Percentiles rank a stretch among this genome's conserved stretches.
Evolutionary conservation across 257 asterid genomes (phyloP).

Genomic region (Solanum habrochaites): DNA sequence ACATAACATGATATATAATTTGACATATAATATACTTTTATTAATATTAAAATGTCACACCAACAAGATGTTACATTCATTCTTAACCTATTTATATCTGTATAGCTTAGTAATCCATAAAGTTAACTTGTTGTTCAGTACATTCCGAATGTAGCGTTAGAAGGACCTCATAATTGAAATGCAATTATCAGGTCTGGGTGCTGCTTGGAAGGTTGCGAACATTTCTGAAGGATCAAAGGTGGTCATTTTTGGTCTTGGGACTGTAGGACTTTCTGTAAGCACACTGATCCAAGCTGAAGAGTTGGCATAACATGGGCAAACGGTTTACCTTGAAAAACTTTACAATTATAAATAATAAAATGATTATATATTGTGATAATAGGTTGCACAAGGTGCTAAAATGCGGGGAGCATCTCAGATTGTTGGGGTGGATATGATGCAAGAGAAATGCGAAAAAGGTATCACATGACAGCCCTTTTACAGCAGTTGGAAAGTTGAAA

Average conservation of each 20-base stretch:
- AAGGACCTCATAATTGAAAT: background rate
- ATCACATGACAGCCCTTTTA: background rate
- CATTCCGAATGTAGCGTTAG: background rate
- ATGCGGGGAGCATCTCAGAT: conserved; percentile 80
- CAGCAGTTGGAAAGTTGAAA: background rate
- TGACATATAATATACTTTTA: too few species aligned
- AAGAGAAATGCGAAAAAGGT: conserved; percentile 64
- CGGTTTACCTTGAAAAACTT: background rate
- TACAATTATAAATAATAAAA: background rate
- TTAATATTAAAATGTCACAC: too few species aligned
- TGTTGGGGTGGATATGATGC: conserved; percentile 76
- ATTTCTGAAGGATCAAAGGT: conserved; percentile 71
- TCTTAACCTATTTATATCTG: background rate
- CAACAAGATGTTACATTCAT: background rate
- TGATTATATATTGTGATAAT: conserved; percentile 4
- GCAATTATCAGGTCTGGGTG: conserved; percentile 67
- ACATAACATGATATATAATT: too few species aligned
- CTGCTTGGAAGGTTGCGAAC: conserved; percentile 97
- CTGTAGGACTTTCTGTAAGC: conserved; percentile 97
- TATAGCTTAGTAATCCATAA: background rate
- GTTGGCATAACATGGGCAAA: background rate
- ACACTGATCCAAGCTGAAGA: background rate
- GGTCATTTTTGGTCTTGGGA: conserved; percentile 89
- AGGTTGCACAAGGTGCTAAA: conserved; percentile 97
- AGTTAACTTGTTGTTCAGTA: background rate